Conservation (phyloP, 371 early-diverging fungal genomes). For the Syncephalis plumigaleata region DNA sequence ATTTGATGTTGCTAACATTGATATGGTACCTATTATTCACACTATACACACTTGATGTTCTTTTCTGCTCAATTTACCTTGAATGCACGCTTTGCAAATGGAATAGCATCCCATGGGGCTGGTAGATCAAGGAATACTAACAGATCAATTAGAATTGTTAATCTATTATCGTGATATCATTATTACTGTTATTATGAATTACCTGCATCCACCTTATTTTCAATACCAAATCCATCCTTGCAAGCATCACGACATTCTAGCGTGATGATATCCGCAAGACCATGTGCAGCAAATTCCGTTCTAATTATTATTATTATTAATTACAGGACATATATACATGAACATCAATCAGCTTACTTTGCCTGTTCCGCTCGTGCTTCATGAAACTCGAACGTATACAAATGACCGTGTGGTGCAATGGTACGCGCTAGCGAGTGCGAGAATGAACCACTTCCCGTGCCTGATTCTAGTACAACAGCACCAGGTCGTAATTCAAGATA, state of each 20-base stretch:
- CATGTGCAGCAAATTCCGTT: slow-evolving; percentile 68
- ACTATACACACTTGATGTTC: no score
- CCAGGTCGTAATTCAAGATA: slow-evolving; percentile 77
- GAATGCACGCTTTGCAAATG: slow-evolving; percentile 63
- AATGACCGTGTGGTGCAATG: slow-evolving; percentile 65
- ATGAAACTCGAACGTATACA: slow-evolving; percentile 92
- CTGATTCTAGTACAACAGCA: slow-evolving; percentile 74
- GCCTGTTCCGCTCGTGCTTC: slow-evolving; percentile 56
- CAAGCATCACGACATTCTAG: slow-evolving; percentile 75
- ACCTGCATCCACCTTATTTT: slow-evolving; percentile 55
- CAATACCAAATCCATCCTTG: slow-evolving; percentile 71
- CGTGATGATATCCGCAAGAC: slow-evolving; percentile 39
- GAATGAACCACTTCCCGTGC: slow-evolving; percentile 92
- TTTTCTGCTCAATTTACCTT: no score
- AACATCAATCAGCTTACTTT: slow-evolving; percentile 1
- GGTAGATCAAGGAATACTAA: slow-evolving; percentile 90
- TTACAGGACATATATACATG: background rate
- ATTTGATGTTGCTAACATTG: slow-evolving; percentile 28
- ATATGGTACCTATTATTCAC: background rate
- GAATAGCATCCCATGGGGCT: slow-evolving; percentile 89
- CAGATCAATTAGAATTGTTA: background rate
- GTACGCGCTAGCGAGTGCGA: slow-evolving; percentile 85
- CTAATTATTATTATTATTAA: slow-evolving; percentile 1
- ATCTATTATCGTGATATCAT: background rate
- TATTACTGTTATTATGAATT: slow-evolving; percentile 1